These are phyloP conservation scores for Isoetes engelmannii DNA, from an alignment of 83 land plant species.

Conservation along the genomic window DNA sequence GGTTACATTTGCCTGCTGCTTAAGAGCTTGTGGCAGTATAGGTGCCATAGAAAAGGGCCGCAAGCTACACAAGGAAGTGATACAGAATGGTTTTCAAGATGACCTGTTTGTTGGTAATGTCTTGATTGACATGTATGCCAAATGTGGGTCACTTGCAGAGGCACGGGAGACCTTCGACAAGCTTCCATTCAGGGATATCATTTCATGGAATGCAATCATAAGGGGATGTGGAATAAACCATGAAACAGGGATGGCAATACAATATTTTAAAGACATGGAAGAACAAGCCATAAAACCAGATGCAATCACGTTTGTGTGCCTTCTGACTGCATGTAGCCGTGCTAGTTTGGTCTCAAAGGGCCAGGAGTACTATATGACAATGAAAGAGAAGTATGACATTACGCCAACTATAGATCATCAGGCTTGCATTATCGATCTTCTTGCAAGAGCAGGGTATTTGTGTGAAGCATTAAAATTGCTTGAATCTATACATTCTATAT, in stretches of 20 bases:
- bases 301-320: not conserved
- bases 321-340: constrained; percentile 10
- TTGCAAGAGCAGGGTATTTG: constrained; percentile 3
- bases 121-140: constrained; percentile 55
- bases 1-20: not conserved
- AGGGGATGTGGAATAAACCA: constrained; percentile 37
- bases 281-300: too few relatives aligned
- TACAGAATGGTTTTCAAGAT: not conserved
- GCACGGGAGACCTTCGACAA: constrained; percentile 32
- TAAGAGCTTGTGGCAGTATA: not conserved
- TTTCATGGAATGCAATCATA: constrained; percentile 49
- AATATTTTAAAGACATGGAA: not conserved
- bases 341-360: not conserved
- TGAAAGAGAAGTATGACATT: not conserved
- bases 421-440: not conserved
- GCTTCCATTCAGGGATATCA: constrained; percentile 22
- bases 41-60: constrained; percentile 2
- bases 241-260: not conserved
- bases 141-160: constrained; percentile 35
- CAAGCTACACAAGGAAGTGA: not conserved
- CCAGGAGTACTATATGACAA: not conserved
- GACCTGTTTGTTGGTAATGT: constrained; percentile 8
- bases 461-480: constrained; percentile 6
- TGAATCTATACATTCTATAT: not conserved
- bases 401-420: not conserved